These are phyloP conservation scores for Mucor piriformis DNA, from an alignment of 371 early-diverging fungal genomes.

Conservation along the genomic window DNA sequence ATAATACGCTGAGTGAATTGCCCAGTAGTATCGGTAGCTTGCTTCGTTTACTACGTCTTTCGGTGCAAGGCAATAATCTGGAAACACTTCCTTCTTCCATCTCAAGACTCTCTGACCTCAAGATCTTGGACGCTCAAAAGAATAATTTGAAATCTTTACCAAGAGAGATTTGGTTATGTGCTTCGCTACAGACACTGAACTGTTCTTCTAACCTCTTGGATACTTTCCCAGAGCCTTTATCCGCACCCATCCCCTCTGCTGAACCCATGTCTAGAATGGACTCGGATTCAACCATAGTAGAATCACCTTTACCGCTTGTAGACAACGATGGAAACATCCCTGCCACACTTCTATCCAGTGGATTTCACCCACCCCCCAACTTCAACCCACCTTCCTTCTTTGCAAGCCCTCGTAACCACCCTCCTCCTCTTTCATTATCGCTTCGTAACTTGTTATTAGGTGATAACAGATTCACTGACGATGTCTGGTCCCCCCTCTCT, in stretches of 20 bases:
- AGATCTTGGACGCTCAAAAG: constrained; percentile 40
- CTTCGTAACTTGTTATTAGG: constrained; percentile 72
- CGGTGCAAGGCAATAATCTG: constrained; percentile 77
- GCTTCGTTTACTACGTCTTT: constrained; percentile 56
- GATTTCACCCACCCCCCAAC: constrained; percentile 40
- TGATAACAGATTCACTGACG: constrained; percentile 85
- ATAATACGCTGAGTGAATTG: constrained; percentile 73
- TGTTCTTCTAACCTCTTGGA: constrained; percentile 77
- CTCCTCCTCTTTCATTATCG: constrained; percentile 66
- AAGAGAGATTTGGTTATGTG: constrained; percentile 83
- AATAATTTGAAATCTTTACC: constrained; percentile 78
- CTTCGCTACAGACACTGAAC: constrained; percentile 65
- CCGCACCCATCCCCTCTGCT: not conserved
- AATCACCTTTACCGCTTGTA: not conserved
- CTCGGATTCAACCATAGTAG: not conserved
- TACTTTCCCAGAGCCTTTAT: constrained; percentile 37
- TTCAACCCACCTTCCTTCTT: constrained; percentile 59
- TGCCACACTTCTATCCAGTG: constrained; percentile 61
- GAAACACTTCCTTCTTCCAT: constrained; percentile 43
- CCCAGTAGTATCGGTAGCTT: constrained; percentile 67
- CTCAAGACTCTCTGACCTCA: constrained; percentile 33
- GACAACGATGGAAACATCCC: constrained; percentile 17
- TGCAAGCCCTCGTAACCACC: constrained; percentile 57
- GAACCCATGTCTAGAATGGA: not conserved
- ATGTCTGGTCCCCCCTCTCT: constrained; percentile 75